phyloP scores from a whole-genome alignment of 768 basidiomycete species.

The Amanita exitialis region DNA sequence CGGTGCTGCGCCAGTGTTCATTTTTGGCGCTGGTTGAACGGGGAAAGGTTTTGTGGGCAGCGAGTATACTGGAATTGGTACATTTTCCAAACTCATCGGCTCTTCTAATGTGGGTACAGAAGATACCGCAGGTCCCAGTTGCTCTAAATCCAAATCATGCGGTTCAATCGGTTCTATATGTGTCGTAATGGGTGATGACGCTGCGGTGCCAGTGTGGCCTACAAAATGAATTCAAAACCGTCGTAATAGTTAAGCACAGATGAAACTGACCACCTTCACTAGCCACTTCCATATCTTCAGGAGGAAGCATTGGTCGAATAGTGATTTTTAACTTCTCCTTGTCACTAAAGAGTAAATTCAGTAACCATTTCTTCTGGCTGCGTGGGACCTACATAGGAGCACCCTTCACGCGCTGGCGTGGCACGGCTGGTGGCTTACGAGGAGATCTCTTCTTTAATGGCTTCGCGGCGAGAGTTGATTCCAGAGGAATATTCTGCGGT shows the following conservation, averaged over 20 bases:
- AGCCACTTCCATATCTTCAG: constrained; percentile 40
- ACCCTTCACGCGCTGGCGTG: constrained; percentile 26
- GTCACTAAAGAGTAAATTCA: constrained; percentile 9
- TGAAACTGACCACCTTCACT: constrained; percentile 45
- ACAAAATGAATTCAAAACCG: constrained; percentile 7
- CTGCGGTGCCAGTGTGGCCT: constrained; percentile 62
- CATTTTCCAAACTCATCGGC: constrained; percentile 44
- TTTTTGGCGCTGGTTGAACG: constrained; percentile 70
- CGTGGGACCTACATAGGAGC: constrained; percentile 13
- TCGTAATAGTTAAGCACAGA: not conserved
- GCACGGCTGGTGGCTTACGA: constrained; percentile 29
- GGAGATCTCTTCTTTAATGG: constrained; percentile 42
- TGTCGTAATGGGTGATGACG: constrained; percentile 57
- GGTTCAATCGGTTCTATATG: constrained; percentile 25
- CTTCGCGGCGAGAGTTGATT: constrained; percentile 5
- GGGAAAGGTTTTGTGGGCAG: constrained; percentile 78
- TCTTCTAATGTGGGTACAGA: constrained; percentile 21
- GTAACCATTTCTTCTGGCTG: constrained; percentile 2
- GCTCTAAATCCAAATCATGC: constrained; percentile 43
- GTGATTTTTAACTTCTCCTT: constrained; percentile 20
- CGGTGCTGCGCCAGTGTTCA: constrained; percentile 64
- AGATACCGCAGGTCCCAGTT: constrained; percentile 21
- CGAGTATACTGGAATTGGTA: constrained; percentile 64
- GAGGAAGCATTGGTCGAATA: constrained; percentile 23
- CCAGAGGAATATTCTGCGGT: constrained; percentile 7